These are phyloP conservation scores for Basipetospora chlamydospora DNA, from an alignment of 2,329 filamentous ascomycete species.

Conservation along the genomic window DNA sequence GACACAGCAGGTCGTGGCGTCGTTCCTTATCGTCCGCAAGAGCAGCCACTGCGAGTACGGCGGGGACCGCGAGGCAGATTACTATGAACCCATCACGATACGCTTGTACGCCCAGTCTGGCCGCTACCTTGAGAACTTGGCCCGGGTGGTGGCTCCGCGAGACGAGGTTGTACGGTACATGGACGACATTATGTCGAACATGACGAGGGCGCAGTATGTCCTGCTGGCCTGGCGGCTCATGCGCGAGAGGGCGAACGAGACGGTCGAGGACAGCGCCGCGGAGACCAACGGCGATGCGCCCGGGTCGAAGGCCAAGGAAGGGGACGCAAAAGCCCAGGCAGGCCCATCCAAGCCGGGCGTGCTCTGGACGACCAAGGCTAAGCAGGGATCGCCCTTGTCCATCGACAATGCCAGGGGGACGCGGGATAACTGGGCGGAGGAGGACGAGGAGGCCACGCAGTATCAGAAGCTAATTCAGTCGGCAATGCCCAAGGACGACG, in stretches of 20 bases:
- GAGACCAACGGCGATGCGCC: constrained; percentile 18
- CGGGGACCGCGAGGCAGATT: constrained; percentile 49
- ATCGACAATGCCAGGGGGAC: constrained; percentile 11
- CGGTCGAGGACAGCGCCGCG: constrained; percentile 14
- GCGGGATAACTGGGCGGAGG: constrained; percentile 13
- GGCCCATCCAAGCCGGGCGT: constrained; percentile 13
- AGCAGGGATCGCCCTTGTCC: constrained; percentile 5
- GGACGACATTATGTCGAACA: constrained; percentile 56
- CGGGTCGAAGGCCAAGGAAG: constrained; percentile 14
- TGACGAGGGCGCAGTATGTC: constrained; percentile 53
- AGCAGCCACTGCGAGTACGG: constrained; percentile 52
- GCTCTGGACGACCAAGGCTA: constrained; percentile 18
- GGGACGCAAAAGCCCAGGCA: constrained; percentile 10
- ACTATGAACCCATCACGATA: constrained; percentile 62
- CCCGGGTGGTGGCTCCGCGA: constrained; percentile 44
- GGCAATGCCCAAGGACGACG: constrained; percentile 19
- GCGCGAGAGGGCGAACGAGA: constrained; percentile 20
- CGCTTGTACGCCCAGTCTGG: constrained; percentile 39
- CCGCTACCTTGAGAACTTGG: constrained; percentile 44
- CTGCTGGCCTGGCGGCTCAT: constrained; percentile 53
- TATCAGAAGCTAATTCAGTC: constrained; percentile 24
- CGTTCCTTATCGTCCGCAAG: constrained; percentile 63
- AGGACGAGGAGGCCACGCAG: constrained; percentile 20
- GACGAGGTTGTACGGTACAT: constrained; percentile 53
- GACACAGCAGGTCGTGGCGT: constrained; percentile 52